These are phyloP conservation scores for Cystobasidium slooffiae DNA, from an alignment of 1,284 basidiomycete genomes.

Conservation along the genomic window DNA sequence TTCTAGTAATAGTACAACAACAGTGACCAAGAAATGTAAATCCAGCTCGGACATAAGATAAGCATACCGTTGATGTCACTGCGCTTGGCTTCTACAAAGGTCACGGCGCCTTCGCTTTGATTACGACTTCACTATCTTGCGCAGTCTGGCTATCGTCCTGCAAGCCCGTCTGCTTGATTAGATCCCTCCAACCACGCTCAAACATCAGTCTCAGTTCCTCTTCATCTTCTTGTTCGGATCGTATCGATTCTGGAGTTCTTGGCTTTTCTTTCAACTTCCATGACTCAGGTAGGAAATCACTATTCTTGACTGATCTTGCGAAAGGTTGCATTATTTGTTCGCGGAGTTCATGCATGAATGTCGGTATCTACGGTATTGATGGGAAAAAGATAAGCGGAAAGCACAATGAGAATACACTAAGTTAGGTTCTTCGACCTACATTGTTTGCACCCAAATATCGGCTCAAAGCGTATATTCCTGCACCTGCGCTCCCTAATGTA, in stretches of 20 bases:
- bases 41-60: neutral
- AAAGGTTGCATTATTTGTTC: slow-evolving; percentile 15
- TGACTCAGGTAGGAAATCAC: slow-evolving; percentile 8
- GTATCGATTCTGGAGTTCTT: slow-evolving; percentile 7
- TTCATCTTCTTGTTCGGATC: slow-evolving; percentile 15
- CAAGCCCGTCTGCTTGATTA: slow-evolving; percentile 9
- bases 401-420: neutral
- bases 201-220: slow-evolving; percentile 14
- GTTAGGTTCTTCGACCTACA: neutral
- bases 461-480: slow-evolving; percentile 6
- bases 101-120: no score
- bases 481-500: slow-evolving; percentile 17
- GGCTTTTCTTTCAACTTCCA: slow-evolving; percentile 15
- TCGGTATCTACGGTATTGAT: neutral
- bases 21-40: neutral
- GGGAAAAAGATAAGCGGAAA: neutral
- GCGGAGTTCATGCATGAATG: slow-evolving; percentile 20
- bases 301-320: slow-evolving; percentile 2
- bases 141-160: neutral
- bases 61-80: no score
- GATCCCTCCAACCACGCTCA: slow-evolving; percentile 20
- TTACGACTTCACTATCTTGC: neutral
- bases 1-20: slow-evolving; percentile 15
- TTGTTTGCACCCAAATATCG: slow-evolving; percentile 27
- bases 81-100: no score